Percentiles rank a stretch among this genome's conserved stretches.
Conservation (phyloP, 495 filamentous ascomycete genomes). For the Xylaria intraflava region DNA sequence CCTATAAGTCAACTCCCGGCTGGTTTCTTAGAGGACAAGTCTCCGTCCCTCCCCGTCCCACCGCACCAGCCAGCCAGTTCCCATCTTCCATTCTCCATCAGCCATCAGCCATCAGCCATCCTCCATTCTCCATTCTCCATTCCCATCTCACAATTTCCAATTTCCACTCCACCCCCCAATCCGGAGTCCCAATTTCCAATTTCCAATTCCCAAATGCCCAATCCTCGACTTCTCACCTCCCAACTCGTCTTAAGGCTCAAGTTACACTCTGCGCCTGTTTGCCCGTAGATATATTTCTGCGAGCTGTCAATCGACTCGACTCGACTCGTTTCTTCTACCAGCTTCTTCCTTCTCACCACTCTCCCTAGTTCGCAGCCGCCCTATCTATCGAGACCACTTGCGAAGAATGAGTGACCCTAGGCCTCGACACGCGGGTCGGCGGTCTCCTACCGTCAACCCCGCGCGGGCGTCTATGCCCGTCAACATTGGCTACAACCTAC, state of each 20-base stretch:
- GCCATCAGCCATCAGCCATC: no score
- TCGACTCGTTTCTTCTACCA: no score
- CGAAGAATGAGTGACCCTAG: conserved; percentile 38
- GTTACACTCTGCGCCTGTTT: not conserved
- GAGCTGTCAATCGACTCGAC: not conserved
- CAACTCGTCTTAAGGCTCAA: not conserved
- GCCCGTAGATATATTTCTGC: not conserved
- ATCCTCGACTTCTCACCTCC: not conserved
- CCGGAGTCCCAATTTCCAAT: not conserved
- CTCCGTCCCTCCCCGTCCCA: not conserved
- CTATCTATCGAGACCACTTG: not conserved
- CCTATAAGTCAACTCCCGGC: no score
- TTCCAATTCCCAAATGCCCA: not conserved
- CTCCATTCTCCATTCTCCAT: no score
- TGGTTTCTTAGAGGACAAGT: not conserved
- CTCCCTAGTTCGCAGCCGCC: not conserved
- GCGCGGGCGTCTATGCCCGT: conserved; percentile 42
- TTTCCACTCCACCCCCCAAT: no score
- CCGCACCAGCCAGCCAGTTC: not conserved
- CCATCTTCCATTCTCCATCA: not conserved
- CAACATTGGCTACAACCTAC: conserved; percentile 32
- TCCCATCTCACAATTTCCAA: no score
- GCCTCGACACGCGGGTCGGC: conserved; percentile 30
- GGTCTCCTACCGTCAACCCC: conserved; percentile 40
- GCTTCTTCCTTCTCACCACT: no score